Percentiles rank a stretch among this genome's conserved stretches.
These are phyloP conservation scores for Dothistroma septosporum DNA, from an alignment of 2,329 filamentous ascomycete species.

Conservation along the genomic window DNA sequence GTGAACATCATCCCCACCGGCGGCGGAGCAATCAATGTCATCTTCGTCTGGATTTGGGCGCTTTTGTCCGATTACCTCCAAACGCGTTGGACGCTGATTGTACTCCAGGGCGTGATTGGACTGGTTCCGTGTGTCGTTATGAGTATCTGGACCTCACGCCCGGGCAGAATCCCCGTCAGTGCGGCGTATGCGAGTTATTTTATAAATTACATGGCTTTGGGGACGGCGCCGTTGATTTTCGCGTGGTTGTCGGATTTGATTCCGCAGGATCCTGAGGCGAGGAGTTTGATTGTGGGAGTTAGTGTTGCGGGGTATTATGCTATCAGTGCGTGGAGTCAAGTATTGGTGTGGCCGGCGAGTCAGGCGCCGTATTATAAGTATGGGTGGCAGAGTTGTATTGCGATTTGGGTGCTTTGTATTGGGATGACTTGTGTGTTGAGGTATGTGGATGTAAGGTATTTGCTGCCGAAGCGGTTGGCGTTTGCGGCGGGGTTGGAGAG, in stretches of 20 bases:
- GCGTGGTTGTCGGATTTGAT: constrained; percentile 51
- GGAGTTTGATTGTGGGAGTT: constrained; percentile 49
- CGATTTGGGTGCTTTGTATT: constrained; percentile 45
- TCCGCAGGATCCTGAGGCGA: constrained; percentile 49
- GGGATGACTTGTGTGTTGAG: constrained; percentile 44
- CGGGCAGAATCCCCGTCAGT: constrained; percentile 34
- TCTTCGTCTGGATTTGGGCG: constrained; percentile 54
- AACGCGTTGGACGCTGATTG: constrained; percentile 50
- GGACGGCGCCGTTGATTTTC: constrained; percentile 51
- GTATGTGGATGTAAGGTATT: constrained; percentile 43
- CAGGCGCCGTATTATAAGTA: constrained; percentile 49
- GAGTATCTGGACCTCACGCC: too few relatives aligned
- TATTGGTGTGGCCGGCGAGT: constrained; percentile 50
- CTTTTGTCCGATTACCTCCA: constrained; percentile 49
- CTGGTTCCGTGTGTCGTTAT: too few relatives aligned
- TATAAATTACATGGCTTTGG: constrained; percentile 47
- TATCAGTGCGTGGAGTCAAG: constrained; percentile 50
- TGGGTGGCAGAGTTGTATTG: constrained; percentile 48
- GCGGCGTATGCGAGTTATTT: constrained; percentile 53
- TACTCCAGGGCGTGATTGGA: too few relatives aligned
- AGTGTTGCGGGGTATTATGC: constrained; percentile 50
- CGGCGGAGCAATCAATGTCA: constrained; percentile 48
- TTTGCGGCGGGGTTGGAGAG: constrained; percentile 21
- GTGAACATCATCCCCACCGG: constrained; percentile 50
- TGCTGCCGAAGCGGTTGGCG: constrained; percentile 28